Percentiles rank a stretch among this genome's conserved stretches.
These are phyloP conservation scores for Colletotrichum chrysophilum DNA, from an alignment of 2,329 filamentous ascomycete species.

Conservation along the genomic window DNA sequence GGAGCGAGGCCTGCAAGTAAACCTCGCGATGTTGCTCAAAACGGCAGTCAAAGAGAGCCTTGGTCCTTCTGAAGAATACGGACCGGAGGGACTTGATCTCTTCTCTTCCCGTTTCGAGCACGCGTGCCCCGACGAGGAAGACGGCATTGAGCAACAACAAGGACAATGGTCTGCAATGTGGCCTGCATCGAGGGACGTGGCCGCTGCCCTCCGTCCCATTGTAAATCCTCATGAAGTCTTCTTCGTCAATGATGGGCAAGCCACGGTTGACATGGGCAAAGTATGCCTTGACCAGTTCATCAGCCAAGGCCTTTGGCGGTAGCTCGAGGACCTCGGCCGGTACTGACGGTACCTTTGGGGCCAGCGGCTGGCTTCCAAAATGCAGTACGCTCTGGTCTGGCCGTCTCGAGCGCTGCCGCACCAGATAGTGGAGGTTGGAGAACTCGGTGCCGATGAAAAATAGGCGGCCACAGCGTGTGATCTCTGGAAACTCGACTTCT, in stretches of 20 bases:
- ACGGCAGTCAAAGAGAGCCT: conserved; percentile 56
- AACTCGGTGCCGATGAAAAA: conserved; percentile 61
- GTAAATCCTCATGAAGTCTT: conserved; percentile 56
- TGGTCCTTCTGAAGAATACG: conserved; percentile 56
- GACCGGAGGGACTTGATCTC: conserved; percentile 41
- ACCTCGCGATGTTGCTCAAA: conserved; percentile 58
- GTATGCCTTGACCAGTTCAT: conserved; percentile 55
- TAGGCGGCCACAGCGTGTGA: conserved; percentile 51
- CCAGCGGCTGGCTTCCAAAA: conserved; percentile 36
- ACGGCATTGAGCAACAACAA: conserved; percentile 55
- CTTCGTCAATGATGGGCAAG: conserved; percentile 57
- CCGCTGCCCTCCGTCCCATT: conserved; percentile 42
- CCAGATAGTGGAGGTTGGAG: conserved; percentile 60
- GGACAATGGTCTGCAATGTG: conserved; percentile 41
- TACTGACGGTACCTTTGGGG: conserved; percentile 45
- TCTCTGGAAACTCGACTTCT: conserved; percentile 47
- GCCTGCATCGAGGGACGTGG: conserved; percentile 6
- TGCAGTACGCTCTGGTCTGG: conserved; percentile 33
- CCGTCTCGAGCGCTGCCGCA: conserved; percentile 46
- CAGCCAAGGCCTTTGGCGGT: conserved; percentile 50
- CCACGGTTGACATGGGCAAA: conserved; percentile 55
- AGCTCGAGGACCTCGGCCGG: conserved; percentile 53
- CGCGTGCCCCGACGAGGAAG: conserved; percentile 56
- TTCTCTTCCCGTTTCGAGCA: conserved; percentile 45
- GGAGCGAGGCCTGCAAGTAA: conserved; percentile 58